Conservation (phyloP, 2,329 filamentous ascomycete species). For the Hirsutella rhossiliensis region DNA sequence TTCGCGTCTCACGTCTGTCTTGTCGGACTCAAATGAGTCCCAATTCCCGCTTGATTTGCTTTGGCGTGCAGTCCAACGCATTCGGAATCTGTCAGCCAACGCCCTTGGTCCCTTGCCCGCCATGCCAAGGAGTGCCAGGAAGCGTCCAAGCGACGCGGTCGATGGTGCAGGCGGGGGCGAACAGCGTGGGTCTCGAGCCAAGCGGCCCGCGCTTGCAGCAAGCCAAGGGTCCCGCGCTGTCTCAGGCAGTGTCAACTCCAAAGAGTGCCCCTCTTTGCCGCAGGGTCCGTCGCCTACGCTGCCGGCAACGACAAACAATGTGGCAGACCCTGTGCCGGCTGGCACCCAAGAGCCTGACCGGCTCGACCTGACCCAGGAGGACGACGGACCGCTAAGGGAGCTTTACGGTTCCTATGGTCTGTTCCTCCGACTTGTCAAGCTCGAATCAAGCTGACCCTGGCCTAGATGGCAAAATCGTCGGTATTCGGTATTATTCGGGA, state of each 20-base stretch:
- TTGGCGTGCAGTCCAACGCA: no score
- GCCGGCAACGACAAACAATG: slow-evolving; percentile 3
- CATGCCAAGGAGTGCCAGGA: slow-evolving; percentile 7
- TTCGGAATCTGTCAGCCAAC: no score
- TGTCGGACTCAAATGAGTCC: no score
- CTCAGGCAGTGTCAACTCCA: slow-evolving; percentile 1
- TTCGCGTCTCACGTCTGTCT: no score
- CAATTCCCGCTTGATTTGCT: no score
- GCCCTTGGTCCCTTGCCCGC: no score
- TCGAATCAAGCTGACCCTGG: neutral
- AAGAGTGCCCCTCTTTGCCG: slow-evolving; percentile 4
- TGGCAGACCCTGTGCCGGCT: slow-evolving; percentile 4
- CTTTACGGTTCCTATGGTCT: slow-evolving; percentile 34
- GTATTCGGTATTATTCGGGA: slow-evolving; percentile 49
- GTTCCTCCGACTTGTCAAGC: neutral
- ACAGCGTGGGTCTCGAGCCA: slow-evolving; percentile 10
- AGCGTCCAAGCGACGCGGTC: slow-evolving; percentile 24
- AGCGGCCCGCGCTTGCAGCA: slow-evolving; percentile 13
- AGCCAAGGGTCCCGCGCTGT: neutral
- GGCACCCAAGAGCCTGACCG: slow-evolving; percentile 22
- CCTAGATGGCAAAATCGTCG: slow-evolving; percentile 36
- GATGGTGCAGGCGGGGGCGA: slow-evolving; percentile 28
- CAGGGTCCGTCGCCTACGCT: neutral
- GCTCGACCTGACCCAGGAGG: slow-evolving; percentile 31
- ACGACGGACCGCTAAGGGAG: slow-evolving; percentile 28